Percentiles rank a stretch among this genome's conserved stretches.
phyloP scores from a whole-genome alignment of 768 basidiomycete genomes.

The Termitomyces sp. region DNA sequence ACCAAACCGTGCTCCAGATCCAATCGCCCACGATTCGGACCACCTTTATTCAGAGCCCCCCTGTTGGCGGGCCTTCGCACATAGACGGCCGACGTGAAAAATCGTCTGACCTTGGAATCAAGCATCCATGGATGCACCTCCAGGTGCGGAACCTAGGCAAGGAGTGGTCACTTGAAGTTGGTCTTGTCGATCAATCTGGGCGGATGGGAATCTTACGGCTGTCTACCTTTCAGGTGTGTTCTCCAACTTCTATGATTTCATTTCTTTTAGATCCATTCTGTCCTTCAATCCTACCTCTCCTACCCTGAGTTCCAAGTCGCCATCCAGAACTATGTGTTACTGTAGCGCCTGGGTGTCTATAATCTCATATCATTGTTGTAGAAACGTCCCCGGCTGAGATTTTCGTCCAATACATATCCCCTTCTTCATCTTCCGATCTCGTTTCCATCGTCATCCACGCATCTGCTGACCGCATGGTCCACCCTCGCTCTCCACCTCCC shows the following conservation, averaged over 20 bases:
- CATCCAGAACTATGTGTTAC: neutral
- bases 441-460: conserved; percentile 56
- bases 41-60: conserved; percentile 69
- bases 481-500: conserved; percentile 64
- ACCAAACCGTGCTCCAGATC: conserved; percentile 74
- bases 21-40: conserved; percentile 72
- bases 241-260: conserved; percentile 7
- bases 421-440: conserved; percentile 70
- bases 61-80: conserved; percentile 19
- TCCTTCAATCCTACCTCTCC: neutral
- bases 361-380: conserved; percentile 23
- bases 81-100: conserved; percentile 13
- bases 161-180: conserved; percentile 77
- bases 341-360: neutral
- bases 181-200: conserved; percentile 62
- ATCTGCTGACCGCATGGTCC: conserved; percentile 66
- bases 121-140: conserved; percentile 72
- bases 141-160: conserved; percentile 68
- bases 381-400: conserved; percentile 55
- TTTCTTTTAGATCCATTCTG: neutral
- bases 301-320: neutral
- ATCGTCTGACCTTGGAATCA: conserved; percentile 48
- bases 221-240: conserved; percentile 78
- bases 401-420: conserved; percentile 39
- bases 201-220: conserved; percentile 60